phyloP scores from a whole-genome alignment of 768 basidiomycete genomes.

The Xerocomus potaroensis region DNA sequence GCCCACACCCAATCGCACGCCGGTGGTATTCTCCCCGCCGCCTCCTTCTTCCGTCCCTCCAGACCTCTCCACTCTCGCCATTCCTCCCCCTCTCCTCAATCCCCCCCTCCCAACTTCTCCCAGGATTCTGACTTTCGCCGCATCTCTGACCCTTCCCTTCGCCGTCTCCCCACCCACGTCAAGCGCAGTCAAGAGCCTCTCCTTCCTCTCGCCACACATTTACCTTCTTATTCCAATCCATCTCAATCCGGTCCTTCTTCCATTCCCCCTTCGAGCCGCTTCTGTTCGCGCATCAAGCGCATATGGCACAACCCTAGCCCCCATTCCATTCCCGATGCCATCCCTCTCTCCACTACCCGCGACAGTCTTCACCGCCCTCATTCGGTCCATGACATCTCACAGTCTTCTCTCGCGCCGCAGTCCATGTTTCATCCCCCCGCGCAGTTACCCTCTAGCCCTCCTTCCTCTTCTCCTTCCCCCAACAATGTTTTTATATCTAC shows the following conservation, averaged over 20 bases:
- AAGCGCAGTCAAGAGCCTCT: slow-evolving; percentile 75
- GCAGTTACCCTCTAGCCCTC: slow-evolving; percentile 20
- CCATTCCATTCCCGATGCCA: slow-evolving; percentile 42
- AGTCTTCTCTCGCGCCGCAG: slow-evolving; percentile 5
- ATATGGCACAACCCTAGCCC: slow-evolving; percentile 50
- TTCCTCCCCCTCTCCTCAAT: slow-evolving; percentile 24
- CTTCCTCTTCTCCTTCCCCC: slow-evolving; percentile 26
- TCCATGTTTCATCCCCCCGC: slow-evolving; percentile 21
- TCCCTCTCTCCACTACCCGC: slow-evolving; percentile 3
- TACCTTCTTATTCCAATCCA: neutral
- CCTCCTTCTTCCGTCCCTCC: slow-evolving; percentile 73
- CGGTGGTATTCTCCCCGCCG: slow-evolving; percentile 71
- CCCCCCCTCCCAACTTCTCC: slow-evolving; percentile 31
- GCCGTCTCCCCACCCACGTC: slow-evolving; percentile 33
- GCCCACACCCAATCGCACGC: slow-evolving; percentile 63
- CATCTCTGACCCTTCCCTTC: slow-evolving; percentile 25
- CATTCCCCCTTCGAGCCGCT: neutral
- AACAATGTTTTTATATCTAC: slow-evolving; percentile 26
- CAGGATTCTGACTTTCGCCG: slow-evolving; percentile 40
- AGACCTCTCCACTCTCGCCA: slow-evolving; percentile 46
- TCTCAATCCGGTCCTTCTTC: neutral
- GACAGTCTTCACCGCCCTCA: slow-evolving; percentile 3
- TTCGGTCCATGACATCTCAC: slow-evolving; percentile 9
- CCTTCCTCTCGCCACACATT: slow-evolving; percentile 42
- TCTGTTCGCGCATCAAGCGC: slow-evolving; percentile 49